Evolutionary conservation across 305 asterid species (phyloP), one percentile per base, ranked within the genome.

Genomic region (Withania somnifera): DNA sequence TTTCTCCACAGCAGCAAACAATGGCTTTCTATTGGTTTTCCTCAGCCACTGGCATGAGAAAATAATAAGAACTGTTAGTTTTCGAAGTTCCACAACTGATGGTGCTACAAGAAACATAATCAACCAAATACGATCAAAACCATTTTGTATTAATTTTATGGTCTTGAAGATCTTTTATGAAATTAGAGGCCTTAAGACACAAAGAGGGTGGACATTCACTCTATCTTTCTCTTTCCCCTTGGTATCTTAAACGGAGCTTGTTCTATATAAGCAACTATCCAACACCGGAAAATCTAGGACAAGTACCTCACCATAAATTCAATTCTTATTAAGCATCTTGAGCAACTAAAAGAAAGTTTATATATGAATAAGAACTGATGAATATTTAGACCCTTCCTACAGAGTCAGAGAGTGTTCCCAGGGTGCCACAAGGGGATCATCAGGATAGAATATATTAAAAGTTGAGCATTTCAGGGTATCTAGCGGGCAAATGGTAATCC

Each of bases 1-100:
- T 87, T 93, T 93, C 89, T 93, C 97, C 63, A 91, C 88, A 50
- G 96, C 96, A 36, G 97, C 97, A 83, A 93, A 89, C 92, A 93
- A 82, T 82, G 97, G 97, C 67, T 89, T 93, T 58, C 97, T 82
- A 83, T 91, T 86, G 19, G 97, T 93, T 88, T 89, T 90, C 90
- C 85, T 91, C 88, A 97, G 84, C 99, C 99, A 97, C 98, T 97
- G 94, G 50, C 87, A 84, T 19, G 75, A 86, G 11, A 51, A 45
- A 84, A 86, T 71, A 82, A 24, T 61, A 67, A 61, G 56, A 82
- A 81, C 68, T 71, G 28, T 53, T n/a, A 76, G 79, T 68, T 77
- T 82, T 40, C 22, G 1, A 51, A 9, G 50, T 69, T 69, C 13
- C 34, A 20, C 10, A 69, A 69, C 22, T 69, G 54, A 40, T 69